Percentiles rank a stretch among this genome's conserved stretches.
phyloP scores from a whole-genome alignment of 2,329 filamentous ascomycete species.

The Penicillium nordicum region DNA sequence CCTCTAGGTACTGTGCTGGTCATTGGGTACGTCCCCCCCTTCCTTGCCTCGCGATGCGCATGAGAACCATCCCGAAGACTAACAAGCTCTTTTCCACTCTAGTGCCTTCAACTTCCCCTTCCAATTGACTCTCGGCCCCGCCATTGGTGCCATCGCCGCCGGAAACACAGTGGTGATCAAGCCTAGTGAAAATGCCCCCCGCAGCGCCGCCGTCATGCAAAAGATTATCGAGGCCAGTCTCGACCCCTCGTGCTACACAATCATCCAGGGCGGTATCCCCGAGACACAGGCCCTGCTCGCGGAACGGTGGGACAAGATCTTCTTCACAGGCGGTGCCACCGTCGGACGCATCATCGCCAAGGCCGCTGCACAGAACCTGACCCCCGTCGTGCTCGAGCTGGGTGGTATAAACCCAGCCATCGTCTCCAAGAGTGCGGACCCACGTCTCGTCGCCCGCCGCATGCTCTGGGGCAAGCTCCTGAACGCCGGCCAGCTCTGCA shows the following conservation, averaged over 20 bases:
- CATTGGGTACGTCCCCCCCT: slow-evolving; percentile 60
- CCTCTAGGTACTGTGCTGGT: slow-evolving; percentile 79
- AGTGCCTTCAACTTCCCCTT: slow-evolving; percentile 91
- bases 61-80: neutral
- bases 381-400: slow-evolving; percentile 83
- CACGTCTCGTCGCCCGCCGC: slow-evolving; percentile 74
- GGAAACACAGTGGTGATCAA: slow-evolving; percentile 89
- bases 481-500: slow-evolving; percentile 87
- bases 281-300: slow-evolving; percentile 80
- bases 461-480: slow-evolving; percentile 85
- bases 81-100: slow-evolving; percentile 1
- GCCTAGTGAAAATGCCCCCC: slow-evolving; percentile 78
- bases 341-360: slow-evolving; percentile 86
- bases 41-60: neutral
- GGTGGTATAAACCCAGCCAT: slow-evolving; percentile 91
- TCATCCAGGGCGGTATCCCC: slow-evolving; percentile 75
- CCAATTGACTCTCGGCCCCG: slow-evolving; percentile 71
- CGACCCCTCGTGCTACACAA: slow-evolving; percentile 70
- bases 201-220: slow-evolving; percentile 73
- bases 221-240: slow-evolving; percentile 73
- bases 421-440: slow-evolving; percentile 76
- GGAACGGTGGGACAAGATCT: slow-evolving; percentile 96
- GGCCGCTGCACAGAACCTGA: slow-evolving; percentile 84
- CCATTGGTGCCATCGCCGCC: slow-evolving; percentile 86
- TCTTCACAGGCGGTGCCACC: slow-evolving; percentile 78